Conservation (phyloP, 1,284 basidiomycete species). For the Moesziomyces sp. region DNA sequence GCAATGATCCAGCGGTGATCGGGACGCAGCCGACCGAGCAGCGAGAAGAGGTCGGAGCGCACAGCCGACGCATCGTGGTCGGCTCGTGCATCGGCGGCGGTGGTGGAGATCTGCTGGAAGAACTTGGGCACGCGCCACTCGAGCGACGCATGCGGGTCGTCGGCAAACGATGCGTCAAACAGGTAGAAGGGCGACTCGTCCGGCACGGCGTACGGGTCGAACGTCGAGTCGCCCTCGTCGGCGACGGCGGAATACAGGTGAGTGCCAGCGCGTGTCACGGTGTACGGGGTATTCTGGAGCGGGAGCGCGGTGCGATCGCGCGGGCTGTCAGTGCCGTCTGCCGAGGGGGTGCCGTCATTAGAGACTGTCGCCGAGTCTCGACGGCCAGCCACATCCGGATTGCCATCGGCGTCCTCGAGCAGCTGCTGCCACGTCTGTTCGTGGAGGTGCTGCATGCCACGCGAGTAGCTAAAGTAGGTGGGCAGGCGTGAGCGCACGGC, state of each 20-base stretch:
- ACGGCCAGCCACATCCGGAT: not conserved
- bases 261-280: slow-evolving; percentile 11
- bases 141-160: slow-evolving; percentile 40
- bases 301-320: slow-evolving; percentile 21
- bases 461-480: slow-evolving; percentile 57
- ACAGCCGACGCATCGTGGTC: slow-evolving; percentile 36
- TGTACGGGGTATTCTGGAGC: slow-evolving; percentile 25
- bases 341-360: slow-evolving; percentile 9
- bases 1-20: slow-evolving; percentile 65
- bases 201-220: slow-evolving; percentile 52
- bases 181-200: slow-evolving; percentile 65
- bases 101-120: slow-evolving; percentile 45
- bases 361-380: slow-evolving; percentile 7
- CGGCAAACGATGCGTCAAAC: slow-evolving; percentile 59
- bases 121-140: slow-evolving; percentile 58
- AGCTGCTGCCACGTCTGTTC: slow-evolving; percentile 38
- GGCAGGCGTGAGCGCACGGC: slow-evolving; percentile 46
- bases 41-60: slow-evolving; percentile 58
- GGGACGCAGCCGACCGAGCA: slow-evolving; percentile 53
- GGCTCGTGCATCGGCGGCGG: slow-evolving; percentile 15
- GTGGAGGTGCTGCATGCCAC: slow-evolving; percentile 43
- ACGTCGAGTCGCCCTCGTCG: slow-evolving; percentile 39
- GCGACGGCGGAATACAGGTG: slow-evolving; percentile 20
- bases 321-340: slow-evolving; percentile 18
- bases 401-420: slow-evolving; percentile 22